Base-by-base conservation (phyloP, 495 filamentous ascomycete species). In the Hypoxylon fuscum region DNA sequence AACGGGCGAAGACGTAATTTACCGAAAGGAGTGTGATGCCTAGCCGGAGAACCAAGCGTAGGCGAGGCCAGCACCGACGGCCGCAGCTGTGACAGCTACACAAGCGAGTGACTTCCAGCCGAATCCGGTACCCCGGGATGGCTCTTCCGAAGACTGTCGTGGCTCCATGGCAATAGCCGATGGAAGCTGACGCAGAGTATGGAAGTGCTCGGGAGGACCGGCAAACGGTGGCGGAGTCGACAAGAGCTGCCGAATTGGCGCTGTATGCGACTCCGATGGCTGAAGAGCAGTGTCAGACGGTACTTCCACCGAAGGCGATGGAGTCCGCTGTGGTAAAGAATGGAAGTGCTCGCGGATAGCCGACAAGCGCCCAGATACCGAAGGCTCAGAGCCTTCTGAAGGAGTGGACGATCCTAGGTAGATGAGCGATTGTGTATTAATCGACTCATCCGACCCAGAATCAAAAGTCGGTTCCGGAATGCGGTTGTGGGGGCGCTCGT, bases 81-180 rank as follows among this genome's bases (percentile, higher is more conserved):
- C 34, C 7, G 62, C 62, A 38, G 62, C 55, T 2, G 55, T 52
- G 32, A 48, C 62, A 17, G 55, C 62, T 27, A 66, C 56, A 56
- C 55, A 60, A 41, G 62, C 62, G 34, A 66, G 42, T 3, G 55
- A 60, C 51, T 66, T 66, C 62, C 62, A 66, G 23, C 56, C 62
- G 34, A 66, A 56, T 4, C 55, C 56, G 1, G 38, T 40, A 41
- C 17, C 46, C 21, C 22, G 15, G 0, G 15, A 2, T 12, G 42
- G 34, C 29, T 51, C 55, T 38, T 59, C 49, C 31, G 9, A 10
- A 38, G 44, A 23, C 48, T 31, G 31, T 15, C n/a, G 44, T 10
- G 37, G 49, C 44, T 65, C 44, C 49, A 29, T 6, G 14, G 32
- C 34, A 22, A 40, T 38, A 50, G 51, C 56, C 21, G 55, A 55